Conservation (phyloP, 2,329 filamentous ascomycete genomes). For the Fonsecaea multimorphosa region DNA sequence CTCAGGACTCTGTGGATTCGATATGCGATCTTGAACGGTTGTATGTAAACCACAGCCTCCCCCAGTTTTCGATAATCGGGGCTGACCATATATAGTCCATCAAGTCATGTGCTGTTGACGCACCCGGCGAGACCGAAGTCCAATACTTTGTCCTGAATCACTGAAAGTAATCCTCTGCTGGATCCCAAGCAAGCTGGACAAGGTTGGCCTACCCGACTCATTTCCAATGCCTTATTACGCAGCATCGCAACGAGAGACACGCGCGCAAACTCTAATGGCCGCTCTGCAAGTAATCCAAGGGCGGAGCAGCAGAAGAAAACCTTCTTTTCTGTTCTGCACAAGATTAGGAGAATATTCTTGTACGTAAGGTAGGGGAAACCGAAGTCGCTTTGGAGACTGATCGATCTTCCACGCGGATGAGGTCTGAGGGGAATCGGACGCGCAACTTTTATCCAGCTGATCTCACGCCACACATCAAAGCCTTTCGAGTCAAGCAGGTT, state of each 20-base stretch:
- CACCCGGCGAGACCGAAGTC: background rate
- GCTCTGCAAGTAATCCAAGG: background rate
- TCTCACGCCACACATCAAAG: background rate
- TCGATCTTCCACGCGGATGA: background rate
- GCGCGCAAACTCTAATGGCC: background rate
- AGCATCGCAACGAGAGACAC: background rate
- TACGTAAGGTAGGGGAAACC: conserved; percentile 1
- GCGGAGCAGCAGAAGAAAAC: background rate
- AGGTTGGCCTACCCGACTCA: background rate
- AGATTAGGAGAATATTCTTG: background rate
- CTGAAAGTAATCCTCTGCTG: background rate
- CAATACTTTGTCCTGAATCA: background rate
- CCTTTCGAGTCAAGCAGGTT: background rate
- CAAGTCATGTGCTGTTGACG: background rate
- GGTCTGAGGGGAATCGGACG: background rate
- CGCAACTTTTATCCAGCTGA: background rate
- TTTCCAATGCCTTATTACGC: background rate
- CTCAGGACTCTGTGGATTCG: background rate
- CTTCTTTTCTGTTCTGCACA: background rate
- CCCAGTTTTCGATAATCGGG: conserved; percentile 2
- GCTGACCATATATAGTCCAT: background rate
- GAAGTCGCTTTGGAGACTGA: background rate
- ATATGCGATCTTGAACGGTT: background rate
- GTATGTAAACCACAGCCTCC: conserved; percentile 12
- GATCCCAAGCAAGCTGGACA: background rate